Evolutionary conservation across 2,329 filamentous ascomycete genomes (phyloP).

Genomic region (Fusarium algeriense): DNA sequence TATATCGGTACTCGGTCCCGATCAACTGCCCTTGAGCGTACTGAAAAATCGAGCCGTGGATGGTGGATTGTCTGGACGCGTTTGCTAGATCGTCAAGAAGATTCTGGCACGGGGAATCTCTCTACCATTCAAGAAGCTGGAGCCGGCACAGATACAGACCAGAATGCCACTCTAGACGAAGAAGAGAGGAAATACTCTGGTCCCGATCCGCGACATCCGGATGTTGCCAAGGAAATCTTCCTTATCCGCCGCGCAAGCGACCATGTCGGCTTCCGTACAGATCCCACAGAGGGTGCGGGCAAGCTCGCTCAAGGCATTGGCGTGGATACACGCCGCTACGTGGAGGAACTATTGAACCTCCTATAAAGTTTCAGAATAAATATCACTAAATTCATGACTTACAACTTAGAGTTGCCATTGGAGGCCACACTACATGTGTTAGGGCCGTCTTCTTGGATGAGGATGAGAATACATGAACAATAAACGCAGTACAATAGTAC

Average conservation of each 20-base stretch:
- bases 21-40: conserved; percentile 67
- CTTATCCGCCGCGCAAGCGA: conserved; percentile 72
- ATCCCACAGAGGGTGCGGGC: conserved; percentile 65
- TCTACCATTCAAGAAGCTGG: conserved; percentile 47
- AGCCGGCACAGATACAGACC: conserved; percentile 24
- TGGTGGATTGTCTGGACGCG: conserved; percentile 79
- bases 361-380: conserved; percentile 40
- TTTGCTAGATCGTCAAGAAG: conserved; percentile 57
- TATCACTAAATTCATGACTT: conserved; percentile 23
- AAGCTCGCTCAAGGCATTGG: conserved; percentile 79
- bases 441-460: conserved; percentile 2
- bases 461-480: not conserved
- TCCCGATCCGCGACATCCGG: conserved; percentile 18
- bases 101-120: conserved; percentile 31
- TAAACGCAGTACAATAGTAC: not conserved
- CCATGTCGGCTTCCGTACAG: conserved; percentile 57
- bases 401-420: conserved; percentile 4
- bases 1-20: conserved; percentile 59
- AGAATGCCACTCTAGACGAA: conserved; percentile 10
- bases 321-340: conserved; percentile 79
- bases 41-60: conserved; percentile 73
- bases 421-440: conserved; percentile 9
- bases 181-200: conserved; percentile 29
- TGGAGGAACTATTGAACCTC: conserved; percentile 77
- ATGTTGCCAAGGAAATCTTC: conserved; percentile 69